These are phyloP conservation scores for Picea abies DNA, from an alignment of 83 land plant genomes.

Conservation along the genomic window DNA sequence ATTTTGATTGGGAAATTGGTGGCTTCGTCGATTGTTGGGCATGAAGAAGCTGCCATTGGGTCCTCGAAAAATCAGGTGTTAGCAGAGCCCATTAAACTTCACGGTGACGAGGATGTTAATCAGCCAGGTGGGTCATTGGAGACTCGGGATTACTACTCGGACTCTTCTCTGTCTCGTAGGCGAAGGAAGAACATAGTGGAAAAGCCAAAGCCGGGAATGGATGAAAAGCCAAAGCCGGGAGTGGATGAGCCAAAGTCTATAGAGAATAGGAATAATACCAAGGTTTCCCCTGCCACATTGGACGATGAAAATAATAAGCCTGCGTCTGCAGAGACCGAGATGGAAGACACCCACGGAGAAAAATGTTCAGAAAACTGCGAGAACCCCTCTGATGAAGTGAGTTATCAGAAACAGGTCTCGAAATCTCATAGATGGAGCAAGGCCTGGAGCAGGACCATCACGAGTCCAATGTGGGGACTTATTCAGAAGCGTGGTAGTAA, in stretches of 20 bases:
- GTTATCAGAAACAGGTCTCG: constrained; percentile 22
- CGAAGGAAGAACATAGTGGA: constrained; percentile 46
- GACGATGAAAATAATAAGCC: constrained; percentile 23
- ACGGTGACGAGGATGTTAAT: constrained; percentile 21
- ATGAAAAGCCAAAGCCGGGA: constrained; percentile 19
- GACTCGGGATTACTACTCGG: constrained; percentile 65
- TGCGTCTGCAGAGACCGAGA: background rate
- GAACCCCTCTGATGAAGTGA: constrained; percentile 10
- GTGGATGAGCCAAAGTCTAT: constrained; percentile 15
- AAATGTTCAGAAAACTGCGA: constrained; percentile 33
- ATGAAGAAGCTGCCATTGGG: constrained; percentile 7
- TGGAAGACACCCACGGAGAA: constrained; percentile 25
- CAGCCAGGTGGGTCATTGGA: constrained; percentile 60
- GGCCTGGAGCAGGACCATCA: constrained; percentile 29
- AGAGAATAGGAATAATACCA: constrained; percentile 23
- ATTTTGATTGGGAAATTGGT: constrained; percentile 35
- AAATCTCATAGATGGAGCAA: constrained; percentile 51
- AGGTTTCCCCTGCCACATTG: constrained; percentile 38
- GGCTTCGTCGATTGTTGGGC: background rate
- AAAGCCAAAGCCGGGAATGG: constrained; percentile 5
- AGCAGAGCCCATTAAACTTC: constrained; percentile 4
- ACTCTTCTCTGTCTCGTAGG: constrained; percentile 40
- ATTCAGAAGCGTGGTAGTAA: constrained; percentile 29
- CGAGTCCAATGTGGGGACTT: constrained; percentile 37
- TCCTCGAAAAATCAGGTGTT: constrained; percentile 9